Percentiles rank a stretch among this genome's conserved stretches.
Evolutionary conservation across 192 early-diverging fungal species (phyloP).

Genomic region (Coemansia erecta): DNA sequence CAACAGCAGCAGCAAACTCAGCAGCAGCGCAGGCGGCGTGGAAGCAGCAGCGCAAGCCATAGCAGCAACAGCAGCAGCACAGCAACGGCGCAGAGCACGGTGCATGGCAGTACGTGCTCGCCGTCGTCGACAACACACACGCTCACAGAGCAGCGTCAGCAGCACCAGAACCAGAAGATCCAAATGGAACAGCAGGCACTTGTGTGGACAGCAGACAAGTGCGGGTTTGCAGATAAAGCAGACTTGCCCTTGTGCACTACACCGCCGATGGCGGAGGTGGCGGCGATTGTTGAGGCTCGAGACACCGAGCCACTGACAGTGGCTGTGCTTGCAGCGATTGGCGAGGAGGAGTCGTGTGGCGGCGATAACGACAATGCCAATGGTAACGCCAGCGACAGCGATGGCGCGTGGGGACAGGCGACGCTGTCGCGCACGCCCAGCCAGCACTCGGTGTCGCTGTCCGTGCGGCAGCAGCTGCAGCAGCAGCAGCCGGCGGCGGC

Average conservation of each 20-base stretch:
- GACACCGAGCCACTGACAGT: neutral
- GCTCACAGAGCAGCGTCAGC: constrained; percentile 1
- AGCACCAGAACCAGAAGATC: neutral
- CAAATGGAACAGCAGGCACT: neutral
- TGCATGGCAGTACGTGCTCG: constrained; percentile 2
- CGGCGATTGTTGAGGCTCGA: neutral
- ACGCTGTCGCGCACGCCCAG: too few species aligned
- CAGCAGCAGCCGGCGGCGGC: neutral
- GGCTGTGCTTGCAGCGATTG: neutral
- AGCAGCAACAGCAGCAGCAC: neutral
- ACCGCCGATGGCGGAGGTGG: neutral
- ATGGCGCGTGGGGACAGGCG: too few species aligned
- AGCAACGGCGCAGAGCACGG: neutral
- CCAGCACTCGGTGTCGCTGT: too few species aligned
- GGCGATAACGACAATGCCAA: too few species aligned
- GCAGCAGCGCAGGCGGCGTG: neutral
- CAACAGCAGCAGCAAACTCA: neutral
- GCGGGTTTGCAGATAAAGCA: too few species aligned
- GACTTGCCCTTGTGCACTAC: neutral
- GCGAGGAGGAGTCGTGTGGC: neutral
- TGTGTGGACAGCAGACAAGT: neutral
- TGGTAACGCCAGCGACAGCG: too few species aligned
- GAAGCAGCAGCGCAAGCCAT: constrained; percentile 4
- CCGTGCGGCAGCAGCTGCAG: neutral
- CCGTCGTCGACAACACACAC: constrained; percentile 11